A percentile compares a stretch with the other conserved stretches of the same genome.
Conservation (phyloP, 2,329 filamentous ascomycete species). For the Ilyonectria mors-panacis region DNA sequence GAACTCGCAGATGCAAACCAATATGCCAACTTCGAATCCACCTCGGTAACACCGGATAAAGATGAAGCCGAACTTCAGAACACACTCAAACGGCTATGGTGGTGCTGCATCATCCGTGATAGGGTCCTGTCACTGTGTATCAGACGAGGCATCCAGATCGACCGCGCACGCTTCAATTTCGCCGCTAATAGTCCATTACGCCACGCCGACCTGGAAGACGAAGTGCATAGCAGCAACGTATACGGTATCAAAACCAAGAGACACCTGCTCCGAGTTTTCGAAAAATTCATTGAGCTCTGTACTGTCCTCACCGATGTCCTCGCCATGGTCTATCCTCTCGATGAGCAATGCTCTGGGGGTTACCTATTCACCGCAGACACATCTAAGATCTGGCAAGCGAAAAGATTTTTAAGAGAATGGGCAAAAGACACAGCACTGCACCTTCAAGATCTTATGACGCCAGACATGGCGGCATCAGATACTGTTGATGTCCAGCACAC, state of each 20-base stretch:
- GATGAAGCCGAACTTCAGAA: neutral
- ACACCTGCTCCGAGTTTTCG: neutral
- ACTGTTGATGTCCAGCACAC: neutral
- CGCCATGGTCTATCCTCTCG: neutral
- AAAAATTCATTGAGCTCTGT: neutral
- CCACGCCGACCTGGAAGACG: neutral
- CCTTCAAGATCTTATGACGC: neutral
- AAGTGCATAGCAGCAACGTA: neutral
- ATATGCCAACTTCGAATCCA: neutral
- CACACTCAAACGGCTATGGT: constrained; percentile 8
- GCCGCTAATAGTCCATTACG: neutral
- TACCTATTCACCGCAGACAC: neutral
- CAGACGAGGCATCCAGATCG: constrained; percentile 4
- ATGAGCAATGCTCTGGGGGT: neutral
- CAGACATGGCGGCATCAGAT: neutral
- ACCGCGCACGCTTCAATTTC: neutral
- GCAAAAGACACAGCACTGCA: neutral
- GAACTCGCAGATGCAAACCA: neutral
- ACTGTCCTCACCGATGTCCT: neutral
- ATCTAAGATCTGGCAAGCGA: neutral
- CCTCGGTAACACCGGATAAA: neutral
- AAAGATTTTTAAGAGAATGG: neutral
- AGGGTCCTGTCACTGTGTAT: constrained; percentile 2
- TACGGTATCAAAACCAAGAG: neutral
- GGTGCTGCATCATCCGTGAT: constrained; percentile 18